A percentile compares a stretch with the other conserved stretches of the same genome.
Conservation (phyloP, 106 monocot species). For the Dendrobium nobile region DNA sequence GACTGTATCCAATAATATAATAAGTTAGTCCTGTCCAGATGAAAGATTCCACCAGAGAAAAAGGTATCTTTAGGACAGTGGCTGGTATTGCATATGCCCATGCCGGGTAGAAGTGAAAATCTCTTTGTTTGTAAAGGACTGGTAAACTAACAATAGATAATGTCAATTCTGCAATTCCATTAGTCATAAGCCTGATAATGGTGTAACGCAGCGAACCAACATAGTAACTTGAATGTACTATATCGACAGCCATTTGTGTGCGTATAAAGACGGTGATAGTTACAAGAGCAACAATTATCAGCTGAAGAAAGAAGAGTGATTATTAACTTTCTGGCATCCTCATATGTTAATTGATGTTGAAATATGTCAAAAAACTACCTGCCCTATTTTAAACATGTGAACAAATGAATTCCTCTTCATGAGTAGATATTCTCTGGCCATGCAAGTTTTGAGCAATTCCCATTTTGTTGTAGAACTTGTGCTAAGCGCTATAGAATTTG, state of each 20-base stretch:
- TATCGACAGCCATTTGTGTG: conserved; percentile 10
- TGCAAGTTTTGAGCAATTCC: conserved; percentile 17
- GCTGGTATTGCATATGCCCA: conserved; percentile 26
- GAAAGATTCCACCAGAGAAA: conserved; percentile 38
- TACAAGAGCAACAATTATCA: not conserved
- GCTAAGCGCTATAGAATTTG: conserved; percentile 3
- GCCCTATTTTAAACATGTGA: conserved; percentile 4
- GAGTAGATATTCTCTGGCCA: conserved; percentile 17
- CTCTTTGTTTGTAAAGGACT: conserved; percentile 22
- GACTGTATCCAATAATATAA: conserved; percentile 37
- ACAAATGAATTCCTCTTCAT: conserved; percentile 14
- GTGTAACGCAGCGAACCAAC: conserved; percentile 16
- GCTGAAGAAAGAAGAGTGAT: not conserved
- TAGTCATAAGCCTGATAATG: conserved; percentile 15
- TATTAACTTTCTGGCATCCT: too few species aligned
- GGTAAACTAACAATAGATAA: conserved; percentile 15
- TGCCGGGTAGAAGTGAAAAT: conserved; percentile 23
- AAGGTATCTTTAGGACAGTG: conserved; percentile 18
- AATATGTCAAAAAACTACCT: not conserved
- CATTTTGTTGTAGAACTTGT: conserved; percentile 9
- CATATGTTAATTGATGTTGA: not conserved
- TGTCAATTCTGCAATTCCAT: conserved; percentile 23
- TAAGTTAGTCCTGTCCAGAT: conserved; percentile 42
- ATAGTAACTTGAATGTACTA: conserved; percentile 12
- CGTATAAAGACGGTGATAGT: conserved; percentile 7